phyloP scores from a whole-genome alignment of 257 asterid genomes.

The Solanum lycopersicoides region DNA sequence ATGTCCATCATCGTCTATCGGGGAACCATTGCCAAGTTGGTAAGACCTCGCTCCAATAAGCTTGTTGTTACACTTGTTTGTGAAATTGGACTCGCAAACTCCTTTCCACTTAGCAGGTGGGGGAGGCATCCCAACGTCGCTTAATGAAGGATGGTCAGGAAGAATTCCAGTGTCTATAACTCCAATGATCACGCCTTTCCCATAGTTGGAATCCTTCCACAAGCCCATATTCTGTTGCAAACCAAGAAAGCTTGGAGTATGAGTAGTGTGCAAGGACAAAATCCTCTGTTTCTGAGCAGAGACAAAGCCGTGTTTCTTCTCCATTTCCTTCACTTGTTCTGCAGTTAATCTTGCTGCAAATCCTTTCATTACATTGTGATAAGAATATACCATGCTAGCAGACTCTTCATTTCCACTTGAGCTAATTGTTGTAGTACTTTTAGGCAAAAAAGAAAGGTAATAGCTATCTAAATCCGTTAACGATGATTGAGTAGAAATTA shows the following conservation, averaged over 20 bases:
- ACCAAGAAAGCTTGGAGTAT: constrained; percentile 35
- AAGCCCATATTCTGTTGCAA: constrained; percentile 26
- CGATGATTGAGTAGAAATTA: background rate
- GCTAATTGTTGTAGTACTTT: background rate
- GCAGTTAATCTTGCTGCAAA: constrained; percentile 37
- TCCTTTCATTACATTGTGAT: constrained; percentile 28
- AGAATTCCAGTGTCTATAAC: constrained; percentile 31
- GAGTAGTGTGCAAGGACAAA: constrained; percentile 31
- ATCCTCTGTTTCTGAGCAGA: constrained; percentile 21
- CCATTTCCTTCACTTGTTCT: constrained; percentile 22
- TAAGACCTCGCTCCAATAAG: constrained; percentile 37
- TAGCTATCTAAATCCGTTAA: constrained; percentile 10
- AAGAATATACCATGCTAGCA: constrained; percentile 7
- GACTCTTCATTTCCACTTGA: background rate
- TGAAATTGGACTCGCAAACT: constrained; percentile 14
- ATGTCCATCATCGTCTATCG: constrained; percentile 26
- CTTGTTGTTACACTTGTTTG: constrained; percentile 26
- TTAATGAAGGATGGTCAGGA: constrained; percentile 40
- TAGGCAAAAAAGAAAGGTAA: constrained; percentile 26
- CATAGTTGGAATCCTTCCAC: constrained; percentile 40
- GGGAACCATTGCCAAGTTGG: background rate
- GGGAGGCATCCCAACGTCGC: constrained; percentile 35
- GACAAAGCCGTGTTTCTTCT: constrained; percentile 10
- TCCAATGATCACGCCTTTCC: constrained; percentile 43
- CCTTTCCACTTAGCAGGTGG: constrained; percentile 51